Conservation (phyloP, 2,329 filamentous ascomycete species). For the Bipolaris zeicola region DNA sequence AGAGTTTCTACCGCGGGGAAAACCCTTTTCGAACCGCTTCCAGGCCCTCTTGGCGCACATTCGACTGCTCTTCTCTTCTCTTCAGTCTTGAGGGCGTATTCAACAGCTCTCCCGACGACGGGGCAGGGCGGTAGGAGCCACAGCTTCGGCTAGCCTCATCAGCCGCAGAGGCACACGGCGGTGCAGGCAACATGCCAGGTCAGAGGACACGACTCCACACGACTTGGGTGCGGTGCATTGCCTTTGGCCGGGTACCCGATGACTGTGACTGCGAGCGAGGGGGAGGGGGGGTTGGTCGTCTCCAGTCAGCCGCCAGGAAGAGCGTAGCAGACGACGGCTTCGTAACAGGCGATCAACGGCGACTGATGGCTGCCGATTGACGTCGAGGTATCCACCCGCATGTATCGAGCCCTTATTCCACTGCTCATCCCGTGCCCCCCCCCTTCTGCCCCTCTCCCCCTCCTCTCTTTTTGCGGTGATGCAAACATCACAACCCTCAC, state of each 20-base stretch:
- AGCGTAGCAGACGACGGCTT: conserved; percentile 10
- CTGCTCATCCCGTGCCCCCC: conserved; percentile 16
- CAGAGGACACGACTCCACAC: conserved; percentile 20
- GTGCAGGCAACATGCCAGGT: conserved; percentile 22
- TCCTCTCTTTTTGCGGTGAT: conserved; percentile 23
- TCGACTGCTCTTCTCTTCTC: conserved; percentile 18
- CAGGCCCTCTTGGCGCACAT: conserved; percentile 40
- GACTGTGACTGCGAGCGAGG: conserved; percentile 8
- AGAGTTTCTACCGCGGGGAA: conserved; percentile 21
- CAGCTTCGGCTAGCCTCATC: conserved; percentile 22
- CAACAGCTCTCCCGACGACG: conserved; percentile 15
- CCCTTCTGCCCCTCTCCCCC: conserved; percentile 1
- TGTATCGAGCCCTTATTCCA: conserved; percentile 24
- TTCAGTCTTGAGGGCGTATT: conserved; percentile 12
- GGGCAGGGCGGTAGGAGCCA: conserved; percentile 26
- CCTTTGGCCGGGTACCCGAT: conserved; percentile 16
- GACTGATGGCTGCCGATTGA: conserved; percentile 36
- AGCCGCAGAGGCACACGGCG: conserved; percentile 26
- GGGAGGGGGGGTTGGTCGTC: conserved; percentile 3
- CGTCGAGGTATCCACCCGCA: conserved; percentile 37
- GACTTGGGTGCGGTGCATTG: conserved; percentile 18
- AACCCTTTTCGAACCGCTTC: conserved; percentile 39
- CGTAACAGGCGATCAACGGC: conserved; percentile 28
- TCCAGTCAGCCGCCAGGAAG: conserved; percentile 19
- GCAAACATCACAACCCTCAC: conserved; percentile 20